phyloP scores from a whole-genome alignment of 345 rosid genomes.

The Hypericum androsaemum region DNA sequence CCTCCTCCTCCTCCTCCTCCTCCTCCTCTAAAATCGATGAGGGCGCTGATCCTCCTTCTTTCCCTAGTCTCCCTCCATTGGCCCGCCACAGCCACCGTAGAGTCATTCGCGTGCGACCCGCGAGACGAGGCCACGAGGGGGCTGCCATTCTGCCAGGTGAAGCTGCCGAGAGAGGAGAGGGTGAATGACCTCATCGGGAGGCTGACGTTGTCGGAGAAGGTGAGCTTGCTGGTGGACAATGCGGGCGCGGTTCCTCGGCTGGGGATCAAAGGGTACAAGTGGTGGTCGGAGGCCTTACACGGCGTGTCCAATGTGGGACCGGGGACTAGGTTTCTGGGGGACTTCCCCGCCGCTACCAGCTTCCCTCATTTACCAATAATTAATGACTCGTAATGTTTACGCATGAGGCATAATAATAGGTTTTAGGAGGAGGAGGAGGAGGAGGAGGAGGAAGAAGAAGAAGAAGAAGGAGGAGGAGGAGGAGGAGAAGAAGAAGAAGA shows the following conservation, averaged over 20 bases:
- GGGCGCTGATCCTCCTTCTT: too few relatives aligned
- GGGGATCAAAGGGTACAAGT: constrained; percentile 20
- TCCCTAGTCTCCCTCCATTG: too few relatives aligned
- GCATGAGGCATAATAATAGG: too few relatives aligned
- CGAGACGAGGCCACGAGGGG: constrained; percentile 4
- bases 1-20: too few relatives aligned
- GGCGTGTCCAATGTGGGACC: constrained; percentile 27
- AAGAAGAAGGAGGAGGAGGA: too few relatives aligned
- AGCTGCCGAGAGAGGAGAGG: constrained; percentile 14
- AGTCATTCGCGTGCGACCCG: constrained; percentile 17
- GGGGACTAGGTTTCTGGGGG: constrained; percentile 20
- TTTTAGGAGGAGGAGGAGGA: too few relatives aligned
- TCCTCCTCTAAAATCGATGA: too few relatives aligned
- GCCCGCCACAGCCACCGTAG: not conserved
- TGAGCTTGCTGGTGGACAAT: constrained; percentile 16
- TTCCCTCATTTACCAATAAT: constrained; percentile 18
- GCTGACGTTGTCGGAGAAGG: constrained; percentile 18
- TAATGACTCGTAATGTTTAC: too few relatives aligned
- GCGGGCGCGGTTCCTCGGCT: constrained; percentile 18
- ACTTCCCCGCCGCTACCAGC: constrained; percentile 21
- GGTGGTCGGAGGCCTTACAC: constrained; percentile 31
- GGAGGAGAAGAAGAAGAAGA: too few relatives aligned
- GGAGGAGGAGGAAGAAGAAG: too few relatives aligned
- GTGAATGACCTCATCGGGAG: constrained; percentile 21
- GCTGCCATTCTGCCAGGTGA: constrained; percentile 20